These are phyloP conservation scores for Zymoseptoria pseudotritici DNA, from an alignment of 2,329 filamentous ascomycete genomes.

Conservation along the genomic window DNA sequence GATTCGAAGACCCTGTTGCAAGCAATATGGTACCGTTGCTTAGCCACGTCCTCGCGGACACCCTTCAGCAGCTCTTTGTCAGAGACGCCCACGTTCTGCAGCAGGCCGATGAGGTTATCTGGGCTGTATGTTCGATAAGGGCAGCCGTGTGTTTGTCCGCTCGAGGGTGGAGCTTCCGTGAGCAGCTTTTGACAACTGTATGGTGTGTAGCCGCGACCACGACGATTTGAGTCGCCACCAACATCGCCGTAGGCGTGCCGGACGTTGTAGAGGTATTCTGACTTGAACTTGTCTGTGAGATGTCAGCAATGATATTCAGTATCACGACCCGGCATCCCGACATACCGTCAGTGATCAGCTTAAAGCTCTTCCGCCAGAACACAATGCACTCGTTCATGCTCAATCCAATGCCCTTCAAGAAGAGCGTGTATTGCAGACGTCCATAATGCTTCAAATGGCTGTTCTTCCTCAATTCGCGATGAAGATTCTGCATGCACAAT, in stretches of 20 bases:
- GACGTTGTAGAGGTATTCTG: slow-evolving; percentile 95
- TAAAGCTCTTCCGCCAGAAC: slow-evolving; percentile 87
- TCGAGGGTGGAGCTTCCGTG: slow-evolving; percentile 76
- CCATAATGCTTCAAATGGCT: slow-evolving; percentile 89
- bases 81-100: slow-evolving; percentile 70
- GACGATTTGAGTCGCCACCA: slow-evolving; percentile 80
- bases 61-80: slow-evolving; percentile 71
- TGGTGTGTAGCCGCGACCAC: slow-evolving; percentile 79
- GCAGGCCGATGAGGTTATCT: slow-evolving; percentile 72
- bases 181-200: slow-evolving; percentile 94
- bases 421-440: slow-evolving; percentile 88
- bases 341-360: slow-evolving; percentile 65
- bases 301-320: slow-evolving; percentile 2
- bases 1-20: slow-evolving; percentile 95
- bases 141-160: slow-evolving; percentile 84
- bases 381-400: slow-evolving; percentile 83
- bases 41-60: slow-evolving; percentile 82
- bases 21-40: slow-evolving; percentile 84
- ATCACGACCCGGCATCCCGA: background rate
- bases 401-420: slow-evolving; percentile 91
- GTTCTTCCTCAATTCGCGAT: slow-evolving; percentile 76
- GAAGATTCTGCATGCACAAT: slow-evolving; percentile 88
- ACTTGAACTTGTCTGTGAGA: slow-evolving; percentile 73
- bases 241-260: slow-evolving; percentile 94
- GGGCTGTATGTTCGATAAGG: slow-evolving; percentile 87